These are phyloP conservation scores for Paecilomyces dactylethromorphus DNA, from an alignment of 2,329 filamentous ascomycete genomes.

Conservation along the genomic window DNA sequence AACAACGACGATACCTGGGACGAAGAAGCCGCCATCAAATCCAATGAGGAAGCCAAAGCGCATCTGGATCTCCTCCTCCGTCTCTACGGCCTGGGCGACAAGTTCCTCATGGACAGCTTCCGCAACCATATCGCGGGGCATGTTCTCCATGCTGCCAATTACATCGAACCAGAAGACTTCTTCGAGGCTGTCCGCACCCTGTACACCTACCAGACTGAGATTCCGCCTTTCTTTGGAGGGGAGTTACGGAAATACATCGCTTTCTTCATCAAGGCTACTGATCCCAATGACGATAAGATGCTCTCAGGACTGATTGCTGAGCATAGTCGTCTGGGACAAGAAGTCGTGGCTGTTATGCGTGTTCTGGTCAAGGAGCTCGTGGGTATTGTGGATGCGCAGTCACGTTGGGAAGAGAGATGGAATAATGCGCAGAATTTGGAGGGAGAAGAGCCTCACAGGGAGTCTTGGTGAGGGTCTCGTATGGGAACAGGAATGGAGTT, in stretches of 20 bases:
- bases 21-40: background rate
- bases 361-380: background rate
- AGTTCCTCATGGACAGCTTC: background rate
- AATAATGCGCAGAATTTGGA: background rate
- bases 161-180: background rate
- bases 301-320: background rate
- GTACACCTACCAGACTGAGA: background rate
- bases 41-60: background rate
- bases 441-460: background rate
- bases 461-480: background rate
- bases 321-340: background rate
- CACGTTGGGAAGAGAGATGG: background rate
- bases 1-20: background rate
- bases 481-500: background rate
- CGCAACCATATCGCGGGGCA: background rate
- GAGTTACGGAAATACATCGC: background rate
- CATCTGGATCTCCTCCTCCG: background rate
- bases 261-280: background rate
- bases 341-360: background rate
- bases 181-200: background rate
- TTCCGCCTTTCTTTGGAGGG: background rate
- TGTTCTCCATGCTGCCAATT: background rate
- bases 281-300: background rate
- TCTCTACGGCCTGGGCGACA: background rate
- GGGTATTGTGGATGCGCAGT: background rate